Evolutionary conservation across 768 basidiomycete genomes (phyloP), one percentile per base, ranked within the genome.

Genomic region (Leccinum arenicola): DNA sequence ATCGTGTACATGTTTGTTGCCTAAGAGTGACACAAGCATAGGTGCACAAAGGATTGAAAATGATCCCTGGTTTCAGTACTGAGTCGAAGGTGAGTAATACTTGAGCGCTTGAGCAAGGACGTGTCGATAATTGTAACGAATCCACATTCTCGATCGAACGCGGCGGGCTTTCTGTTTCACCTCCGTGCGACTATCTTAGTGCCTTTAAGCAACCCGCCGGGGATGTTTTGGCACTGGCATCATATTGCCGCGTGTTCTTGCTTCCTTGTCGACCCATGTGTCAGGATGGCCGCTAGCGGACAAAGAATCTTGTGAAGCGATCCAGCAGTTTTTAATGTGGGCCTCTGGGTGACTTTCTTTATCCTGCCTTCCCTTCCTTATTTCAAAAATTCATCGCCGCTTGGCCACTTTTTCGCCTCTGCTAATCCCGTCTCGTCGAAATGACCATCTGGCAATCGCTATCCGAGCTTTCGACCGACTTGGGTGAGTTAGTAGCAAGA

Each of bases 371-470:
- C 27, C 52, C 45, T 35, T 54, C 52, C 25, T 11, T 25, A 5
- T 53, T 51, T 45, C 25, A 51, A 36, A 25, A 15, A 9, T 43
- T 17, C 11, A 51, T 52, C 19, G 51, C 47, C 19, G 33, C 36
- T 38, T 49, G 35, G 36, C 36, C 43, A 40, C 31, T 55, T 45
- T 14, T 61, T 56, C 49, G 19, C 15, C 23, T 52, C 47, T 29
- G 25, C 56, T 12, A 40, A 31, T 17, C 4, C 36, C n/a, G 23
- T 49, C 55, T 47, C 14, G 12, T 31, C 62, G 64, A 58, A 38
- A 80, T 80, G 80, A 69, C 70, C 54, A 58, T 77, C 57, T 80
- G 79, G 78, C 62, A 73, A 49, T 80, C 79, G 11, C 64, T 71
- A 36, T 57, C 65, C 10, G 72, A 78, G 64, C 61, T 80, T 51